Base-by-base conservation (phyloP, 1,139 yeast species). In the Hansenula sp. region DNA sequence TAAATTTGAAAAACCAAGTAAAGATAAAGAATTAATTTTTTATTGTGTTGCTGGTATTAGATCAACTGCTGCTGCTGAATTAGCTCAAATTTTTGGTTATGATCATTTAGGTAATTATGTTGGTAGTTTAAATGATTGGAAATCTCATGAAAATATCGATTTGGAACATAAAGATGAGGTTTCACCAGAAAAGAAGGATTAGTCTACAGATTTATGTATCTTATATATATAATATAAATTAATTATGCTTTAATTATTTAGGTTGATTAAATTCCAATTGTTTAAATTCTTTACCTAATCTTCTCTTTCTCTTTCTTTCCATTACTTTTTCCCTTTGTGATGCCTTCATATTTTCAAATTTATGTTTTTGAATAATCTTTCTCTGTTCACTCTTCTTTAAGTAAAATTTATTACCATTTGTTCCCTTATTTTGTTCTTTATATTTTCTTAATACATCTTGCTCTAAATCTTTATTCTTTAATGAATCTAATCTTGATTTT, bases 41-140 rank as follows among this genome's bases (percentile, higher is more conserved):
- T 90, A 90, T 66, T 92, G 98, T 66, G 78, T 85, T 43, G 96
- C 87, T 6, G 98, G 98, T 41, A 86, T 89, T 36, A 79, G 98
- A 68, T 84, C 95, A 32, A 74, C 89, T 36, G 88, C 89, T 44
- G 94, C 97, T 34, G 96, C 89, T 58, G 95, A 86, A 56, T 71
- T 90, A 57, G 98, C 97, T 21, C 78, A 79, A 48, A 84, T 95
- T 26, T 86, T 82, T 65, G 98, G 97, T 16, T 92, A 89, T 65
- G 69, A 76, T 44, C 75, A 84, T 50, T 71, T 90, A 54, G 85
- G 87, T 41, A 81, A 83, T 57, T 84, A 90, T 64, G 66, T 73
- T 30, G 97, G 97, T 8, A 85, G 95, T 10, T 86, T 79, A 64
- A 80, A 77, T 55, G 97, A 90, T 61, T 90, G 97, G 97, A 66